phyloP scores from a whole-genome alignment of 1,139 yeast species.

The Kodamaea ohmeri region DNA sequence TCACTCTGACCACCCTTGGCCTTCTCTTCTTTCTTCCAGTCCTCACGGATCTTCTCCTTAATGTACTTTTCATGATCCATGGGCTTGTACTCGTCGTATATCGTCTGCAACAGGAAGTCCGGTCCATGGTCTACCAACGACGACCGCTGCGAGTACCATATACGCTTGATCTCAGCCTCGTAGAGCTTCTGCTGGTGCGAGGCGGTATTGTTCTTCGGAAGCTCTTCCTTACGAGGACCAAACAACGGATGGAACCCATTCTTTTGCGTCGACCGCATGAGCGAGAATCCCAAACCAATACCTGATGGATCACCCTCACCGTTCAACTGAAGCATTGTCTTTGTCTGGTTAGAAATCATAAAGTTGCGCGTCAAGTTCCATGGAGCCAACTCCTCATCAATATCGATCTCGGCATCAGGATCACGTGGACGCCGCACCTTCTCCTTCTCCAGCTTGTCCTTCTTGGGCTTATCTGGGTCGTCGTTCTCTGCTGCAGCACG shows the following conservation, averaged over 20 bases:
- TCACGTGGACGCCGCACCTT: slow-evolving; percentile 22
- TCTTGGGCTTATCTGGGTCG: slow-evolving; percentile 34
- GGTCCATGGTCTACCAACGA: slow-evolving; percentile 49
- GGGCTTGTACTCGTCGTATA: slow-evolving; percentile 43
- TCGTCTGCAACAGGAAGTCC: slow-evolving; percentile 23
- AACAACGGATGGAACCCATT: slow-evolving; percentile 80
- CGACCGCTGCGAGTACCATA: slow-evolving; percentile 85
- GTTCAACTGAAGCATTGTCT: slow-evolving; percentile 92
- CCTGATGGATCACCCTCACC: slow-evolving; percentile 99
- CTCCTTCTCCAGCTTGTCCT: slow-evolving; percentile 20
- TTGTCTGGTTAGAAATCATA: slow-evolving; percentile 90
- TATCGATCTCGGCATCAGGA: slow-evolving; percentile 40
- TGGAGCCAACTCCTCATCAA: slow-evolving; percentile 86
- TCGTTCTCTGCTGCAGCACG: slow-evolving; percentile 15
- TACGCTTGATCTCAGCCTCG: slow-evolving; percentile 83
- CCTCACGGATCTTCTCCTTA: slow-evolving; percentile 33
- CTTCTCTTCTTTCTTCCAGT: slow-evolving; percentile 32
- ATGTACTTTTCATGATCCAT: slow-evolving; percentile 34
- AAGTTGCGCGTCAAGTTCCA: slow-evolving; percentile 93
- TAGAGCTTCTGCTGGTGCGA: slow-evolving; percentile 90
- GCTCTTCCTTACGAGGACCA: slow-evolving; percentile 40
- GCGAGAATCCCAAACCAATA: slow-evolving; percentile 19
- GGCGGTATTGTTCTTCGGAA: slow-evolving; percentile 48
- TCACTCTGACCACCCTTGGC: slow-evolving; percentile 23
- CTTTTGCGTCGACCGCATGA: slow-evolving; percentile 61